A percentile compares a stretch with the other conserved stretches of the same genome.
These are phyloP conservation scores for Ophiostoma tasmaniense DNA, from an alignment of 2,329 filamentous ascomycete species.

Conservation along the genomic window DNA sequence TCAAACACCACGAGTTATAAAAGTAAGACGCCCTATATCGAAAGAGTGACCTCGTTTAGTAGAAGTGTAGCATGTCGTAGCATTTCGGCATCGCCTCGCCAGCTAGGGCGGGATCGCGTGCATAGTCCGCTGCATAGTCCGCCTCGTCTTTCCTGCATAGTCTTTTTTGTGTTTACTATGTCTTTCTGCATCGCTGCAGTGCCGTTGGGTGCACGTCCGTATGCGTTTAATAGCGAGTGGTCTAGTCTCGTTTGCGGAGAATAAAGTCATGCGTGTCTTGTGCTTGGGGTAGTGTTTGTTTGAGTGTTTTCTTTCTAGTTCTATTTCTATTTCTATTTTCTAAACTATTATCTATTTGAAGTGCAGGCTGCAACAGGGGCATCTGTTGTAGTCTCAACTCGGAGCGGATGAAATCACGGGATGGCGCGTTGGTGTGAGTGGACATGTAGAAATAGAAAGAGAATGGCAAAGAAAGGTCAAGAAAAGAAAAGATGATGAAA, in stretches of 20 bases:
- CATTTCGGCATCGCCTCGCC: neutral
- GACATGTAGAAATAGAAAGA: neutral
- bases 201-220: neutral
- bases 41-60: neutral
- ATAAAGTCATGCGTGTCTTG: too few relatives aligned
- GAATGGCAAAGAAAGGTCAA: neutral
- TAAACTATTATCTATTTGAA: too few relatives aligned
- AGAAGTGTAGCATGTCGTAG: neutral
- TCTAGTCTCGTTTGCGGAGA: too few relatives aligned
- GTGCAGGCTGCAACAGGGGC: neutral
- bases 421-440: neutral
- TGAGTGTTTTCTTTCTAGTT: neutral
- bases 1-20: too few relatives aligned
- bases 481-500: neutral
- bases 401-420: neutral
- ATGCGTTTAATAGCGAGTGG: neutral
- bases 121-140: neutral
- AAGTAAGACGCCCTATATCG: too few relatives aligned
- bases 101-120: neutral
- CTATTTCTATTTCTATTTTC: too few relatives aligned
- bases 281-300: neutral
- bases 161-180: neutral
- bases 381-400: neutral
- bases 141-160: neutral
- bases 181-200: neutral